phyloP scores from a whole-genome alignment of 2,329 filamentous ascomycete genomes.

The Elsinoe fawcettii region DNA sequence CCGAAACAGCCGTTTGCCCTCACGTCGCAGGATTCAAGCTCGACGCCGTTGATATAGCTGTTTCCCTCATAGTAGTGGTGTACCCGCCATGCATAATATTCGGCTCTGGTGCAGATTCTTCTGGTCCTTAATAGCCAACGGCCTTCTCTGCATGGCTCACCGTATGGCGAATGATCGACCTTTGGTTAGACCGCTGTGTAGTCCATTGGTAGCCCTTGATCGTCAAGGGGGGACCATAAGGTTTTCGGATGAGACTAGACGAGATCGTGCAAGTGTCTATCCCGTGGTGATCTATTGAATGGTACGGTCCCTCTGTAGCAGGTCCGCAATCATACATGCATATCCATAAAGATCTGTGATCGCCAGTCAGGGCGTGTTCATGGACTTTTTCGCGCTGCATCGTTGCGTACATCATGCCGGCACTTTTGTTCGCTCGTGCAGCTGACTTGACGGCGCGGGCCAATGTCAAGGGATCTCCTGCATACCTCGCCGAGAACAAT shows the following conservation, averaged over 20 bases:
- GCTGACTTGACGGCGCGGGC: not conserved
- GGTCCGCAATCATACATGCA: not conserved
- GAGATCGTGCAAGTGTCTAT: not conserved
- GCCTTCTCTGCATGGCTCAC: not conserved
- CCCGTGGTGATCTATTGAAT: conserved; percentile 2
- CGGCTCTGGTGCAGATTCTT: not conserved
- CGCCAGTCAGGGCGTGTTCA: not conserved
- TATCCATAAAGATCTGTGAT: conserved; percentile 10
- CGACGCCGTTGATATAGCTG: not conserved
- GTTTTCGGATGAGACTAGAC: not conserved
- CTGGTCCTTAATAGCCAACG: not conserved
- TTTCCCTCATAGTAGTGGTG: not conserved
- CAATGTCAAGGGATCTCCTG: conserved; percentile 1
- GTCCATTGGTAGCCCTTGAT: not conserved
- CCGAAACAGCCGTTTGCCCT: conserved; percentile 10
- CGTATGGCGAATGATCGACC: not conserved
- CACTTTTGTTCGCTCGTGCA: conserved; percentile 9
- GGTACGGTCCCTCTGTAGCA: not conserved
- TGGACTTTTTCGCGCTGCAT: not conserved
- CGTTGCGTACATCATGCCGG: conserved; percentile 6
- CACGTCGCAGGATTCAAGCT: not conserved
- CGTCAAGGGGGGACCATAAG: not conserved
- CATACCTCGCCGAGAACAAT: conserved; percentile 15
- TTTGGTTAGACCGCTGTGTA: not conserved
- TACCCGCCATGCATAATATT: not conserved